phyloP scores from a whole-genome alignment of 306 rosid species.

The Arachis stenosperma region DNA sequence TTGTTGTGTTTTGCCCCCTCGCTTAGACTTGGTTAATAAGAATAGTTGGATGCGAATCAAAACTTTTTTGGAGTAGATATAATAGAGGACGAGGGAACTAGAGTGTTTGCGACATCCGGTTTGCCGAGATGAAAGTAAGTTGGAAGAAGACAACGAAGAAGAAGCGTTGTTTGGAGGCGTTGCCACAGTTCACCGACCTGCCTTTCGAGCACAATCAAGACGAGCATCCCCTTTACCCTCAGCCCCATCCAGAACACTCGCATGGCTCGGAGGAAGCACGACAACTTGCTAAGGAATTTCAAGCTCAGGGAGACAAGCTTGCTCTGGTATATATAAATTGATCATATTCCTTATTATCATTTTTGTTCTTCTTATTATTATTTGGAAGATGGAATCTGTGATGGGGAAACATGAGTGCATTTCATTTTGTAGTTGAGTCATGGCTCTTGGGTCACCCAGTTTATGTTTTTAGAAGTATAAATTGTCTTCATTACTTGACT shows the following conservation, averaged over 20 bases:
- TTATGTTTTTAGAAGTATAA: background rate
- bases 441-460: background rate
- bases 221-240: background rate
- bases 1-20: too few relatives aligned
- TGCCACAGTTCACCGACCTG: slow-evolving; percentile 44
- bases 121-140: slow-evolving; percentile 48
- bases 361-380: background rate
- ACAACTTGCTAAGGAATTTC: slow-evolving; percentile 47
- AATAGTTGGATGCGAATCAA: too few relatives aligned
- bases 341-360: background rate
- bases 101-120: too few relatives aligned
- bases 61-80: too few relatives aligned
- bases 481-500: background rate
- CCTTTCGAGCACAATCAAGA: slow-evolving; percentile 45
- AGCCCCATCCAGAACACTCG: background rate
- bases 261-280: background rate
- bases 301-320: slow-evolving; percentile 55
- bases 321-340: slow-evolving; percentile 39
- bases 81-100: background rate
- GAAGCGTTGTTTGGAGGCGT: slow-evolving; percentile 43
- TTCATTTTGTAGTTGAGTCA: background rate
- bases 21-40: too few relatives aligned
- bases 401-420: background rate
- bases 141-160: slow-evolving; percentile 50
- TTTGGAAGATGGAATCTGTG: slow-evolving; percentile 4